Percentiles rank a stretch among this genome's conserved stretches.
These are phyloP conservation scores for Panicum virgatum DNA, from an alignment of 202 grass and related monocot genomes.

Conservation along the genomic window DNA sequence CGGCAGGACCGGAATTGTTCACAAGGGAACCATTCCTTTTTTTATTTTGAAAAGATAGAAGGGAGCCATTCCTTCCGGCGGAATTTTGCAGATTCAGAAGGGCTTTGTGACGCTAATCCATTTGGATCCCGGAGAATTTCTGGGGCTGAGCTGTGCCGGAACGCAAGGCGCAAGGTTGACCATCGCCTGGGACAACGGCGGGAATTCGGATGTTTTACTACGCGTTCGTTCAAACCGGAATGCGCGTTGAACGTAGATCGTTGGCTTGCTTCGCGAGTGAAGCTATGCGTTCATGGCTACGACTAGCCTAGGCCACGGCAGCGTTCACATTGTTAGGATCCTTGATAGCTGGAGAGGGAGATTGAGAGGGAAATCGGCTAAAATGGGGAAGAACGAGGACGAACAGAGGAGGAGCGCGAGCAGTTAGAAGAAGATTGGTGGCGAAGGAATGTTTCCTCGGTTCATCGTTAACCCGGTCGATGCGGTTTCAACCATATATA, in stretches of 20 bases:
- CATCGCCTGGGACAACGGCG: not conserved
- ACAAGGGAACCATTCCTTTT: not conserved
- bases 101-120: not conserved
- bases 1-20: not conserved
- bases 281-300: not conserved
- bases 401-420: too few relatives aligned
- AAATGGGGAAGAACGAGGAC: too few relatives aligned
- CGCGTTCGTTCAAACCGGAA: slow-evolving; percentile 7
- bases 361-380: too few relatives aligned
- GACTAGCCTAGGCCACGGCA: not conserved
- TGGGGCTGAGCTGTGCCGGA: too few relatives aligned
- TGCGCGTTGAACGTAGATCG: slow-evolving; percentile 12
- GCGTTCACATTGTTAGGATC: slow-evolving; percentile 30
- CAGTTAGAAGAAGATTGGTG: too few relatives aligned
- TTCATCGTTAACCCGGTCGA: too few relatives aligned
- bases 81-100: not conserved
- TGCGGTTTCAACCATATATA: too few relatives aligned
- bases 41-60: too few relatives aligned
- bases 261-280: not conserved
- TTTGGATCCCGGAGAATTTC: not conserved
- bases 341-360: too few relatives aligned
- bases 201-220: not conserved
- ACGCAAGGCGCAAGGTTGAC: not conserved
- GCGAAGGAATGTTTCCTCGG: too few relatives aligned
- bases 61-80: not conserved